Base-by-base conservation (phyloP, 192 early-diverging fungal species). In the Podila clonocystis region DNA sequence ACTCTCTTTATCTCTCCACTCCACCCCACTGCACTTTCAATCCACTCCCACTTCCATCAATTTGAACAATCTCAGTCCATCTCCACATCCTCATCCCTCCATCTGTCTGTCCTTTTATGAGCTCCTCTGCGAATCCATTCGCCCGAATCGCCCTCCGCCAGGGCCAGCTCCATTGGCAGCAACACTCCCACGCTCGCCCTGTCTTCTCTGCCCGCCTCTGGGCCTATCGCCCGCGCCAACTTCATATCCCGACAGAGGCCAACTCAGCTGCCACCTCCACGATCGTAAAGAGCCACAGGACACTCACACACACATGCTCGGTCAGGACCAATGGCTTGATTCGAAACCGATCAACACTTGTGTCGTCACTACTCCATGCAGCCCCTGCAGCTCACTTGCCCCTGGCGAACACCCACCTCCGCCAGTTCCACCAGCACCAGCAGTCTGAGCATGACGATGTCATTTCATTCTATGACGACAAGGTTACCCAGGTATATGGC, bases 401-500 rank as follows among this genome's bases (percentile, higher is more conserved):
- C 52, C 52, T 22, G 20, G 52, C 52, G 26, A 12, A 55, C 24
- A 55, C 19, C 0, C 24, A n/a, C 22, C 52, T 24, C n/a, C 52
- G 52, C 52, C 24, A 55, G 20, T 55, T 55, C 17, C 52, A 55
- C 24, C 52, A n/a, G 8, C 52, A 55, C 2, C 24, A n/a, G 17
- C 52, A 55, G 4, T 26, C n/a, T 26, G 68, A 70, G 7, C 48
- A 48, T 11, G 68, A 70, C 30, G 45, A 70, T 34, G 48, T 70
- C 28, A 58, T 70, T 1, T 70, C 68, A 26, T 70, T 70, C 30
- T 70, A 70, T 62, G 68, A 70, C 9, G 68, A 70, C 59, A 60
- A 70, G 29, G 48, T 70, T 19, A 70, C 68, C 41, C 68, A 62
- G 59, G 68, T 70, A 62, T 49, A 9, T 41, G 38, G 38, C 36